Evolutionary conservation across 1,284 basidiomycete genomes (phyloP).

Genomic region (Moesziomyces sp.): DNA sequence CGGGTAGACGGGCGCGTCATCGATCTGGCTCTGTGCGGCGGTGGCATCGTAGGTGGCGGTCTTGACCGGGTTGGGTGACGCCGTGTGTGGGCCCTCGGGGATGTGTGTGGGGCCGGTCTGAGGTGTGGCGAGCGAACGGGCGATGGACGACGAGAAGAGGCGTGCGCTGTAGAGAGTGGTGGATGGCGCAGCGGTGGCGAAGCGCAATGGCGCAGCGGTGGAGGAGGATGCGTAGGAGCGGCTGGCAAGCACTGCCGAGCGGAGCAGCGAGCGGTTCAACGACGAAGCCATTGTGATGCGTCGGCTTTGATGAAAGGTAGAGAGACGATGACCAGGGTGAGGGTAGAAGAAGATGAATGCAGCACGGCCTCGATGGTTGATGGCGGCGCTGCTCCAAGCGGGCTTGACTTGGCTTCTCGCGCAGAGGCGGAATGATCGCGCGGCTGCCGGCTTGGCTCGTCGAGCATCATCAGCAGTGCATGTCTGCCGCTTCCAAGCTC

Average conservation of each 20-base stretch:
- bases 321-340: neutral
- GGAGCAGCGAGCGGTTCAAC: conserved; percentile 48
- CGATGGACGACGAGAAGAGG: conserved; percentile 43
- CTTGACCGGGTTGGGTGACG: conserved; percentile 36
- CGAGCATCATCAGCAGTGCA: neutral
- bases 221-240: conserved; percentile 40
- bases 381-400: neutral
- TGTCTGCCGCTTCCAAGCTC: neutral
- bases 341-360: neutral
- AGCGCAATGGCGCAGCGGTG: conserved; percentile 31
- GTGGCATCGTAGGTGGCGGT: conserved; percentile 44
- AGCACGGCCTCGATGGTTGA: neutral
- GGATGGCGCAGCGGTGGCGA: conserved; percentile 34
- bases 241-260: conserved; percentile 42
- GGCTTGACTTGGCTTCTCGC: neutral
- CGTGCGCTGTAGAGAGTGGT: conserved; percentile 33
- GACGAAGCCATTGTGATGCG: conserved; percentile 30
- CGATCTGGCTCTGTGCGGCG: conserved; percentile 22
- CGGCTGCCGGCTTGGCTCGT: too few relatives aligned
- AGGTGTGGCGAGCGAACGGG: conserved; percentile 41
- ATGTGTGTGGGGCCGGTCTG: conserved; percentile 48
- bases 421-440: too few relatives aligned
- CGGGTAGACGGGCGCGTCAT: conserved; percentile 43
- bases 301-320: neutral
- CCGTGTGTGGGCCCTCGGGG: conserved; percentile 4